Conservation (phyloP, 345 rosid species). For the Hevea brasiliensis region DNA sequence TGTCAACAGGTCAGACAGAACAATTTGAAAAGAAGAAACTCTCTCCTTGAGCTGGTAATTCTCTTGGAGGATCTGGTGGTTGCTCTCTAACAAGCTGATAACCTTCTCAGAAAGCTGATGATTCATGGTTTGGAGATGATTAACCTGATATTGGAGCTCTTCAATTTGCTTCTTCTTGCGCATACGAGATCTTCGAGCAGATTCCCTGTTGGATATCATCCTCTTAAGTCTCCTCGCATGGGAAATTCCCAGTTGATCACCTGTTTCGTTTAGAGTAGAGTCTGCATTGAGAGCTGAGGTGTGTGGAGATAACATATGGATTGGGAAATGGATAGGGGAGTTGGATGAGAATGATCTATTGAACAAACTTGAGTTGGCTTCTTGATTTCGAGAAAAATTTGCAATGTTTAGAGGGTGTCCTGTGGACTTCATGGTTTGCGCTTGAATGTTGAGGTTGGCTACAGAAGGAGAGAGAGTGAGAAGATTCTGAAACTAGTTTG, state of each 20-base stretch:
- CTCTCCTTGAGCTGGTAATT: slow-evolving; percentile 72
- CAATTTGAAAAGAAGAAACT: slow-evolving; percentile 56
- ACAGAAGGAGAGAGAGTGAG: slow-evolving; percentile 22
- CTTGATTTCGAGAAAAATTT: slow-evolving; percentile 35
- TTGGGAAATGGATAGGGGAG: slow-evolving; percentile 32
- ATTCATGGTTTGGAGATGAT: slow-evolving; percentile 55
- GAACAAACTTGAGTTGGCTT: slow-evolving; percentile 30
- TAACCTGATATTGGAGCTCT: slow-evolving; percentile 66
- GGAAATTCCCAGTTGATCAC: slow-evolving; percentile 17
- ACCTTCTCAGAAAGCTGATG: slow-evolving; percentile 68
- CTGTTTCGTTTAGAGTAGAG: slow-evolving; percentile 31
- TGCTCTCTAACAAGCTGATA: slow-evolving; percentile 57
- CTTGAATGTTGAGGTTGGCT: slow-evolving; percentile 15
- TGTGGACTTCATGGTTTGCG: slow-evolving; percentile 22
- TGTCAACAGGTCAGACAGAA: slow-evolving; percentile 48
- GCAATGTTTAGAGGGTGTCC: slow-evolving; percentile 19
- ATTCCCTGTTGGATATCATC: slow-evolving; percentile 75
- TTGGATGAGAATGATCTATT: slow-evolving; percentile 23
- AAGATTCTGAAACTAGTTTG: slow-evolving; percentile 18
- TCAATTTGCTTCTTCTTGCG: slow-evolving; percentile 75
- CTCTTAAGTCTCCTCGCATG: slow-evolving; percentile 64
- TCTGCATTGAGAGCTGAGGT: slow-evolving; percentile 26
- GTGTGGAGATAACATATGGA: slow-evolving; percentile 37
- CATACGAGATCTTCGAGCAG: slow-evolving; percentile 68
- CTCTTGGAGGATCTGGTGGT: slow-evolving; percentile 68